Evolutionary conservation across 2,329 filamentous ascomycete species (phyloP).

Genomic region (Knufia fluminis): DNA sequence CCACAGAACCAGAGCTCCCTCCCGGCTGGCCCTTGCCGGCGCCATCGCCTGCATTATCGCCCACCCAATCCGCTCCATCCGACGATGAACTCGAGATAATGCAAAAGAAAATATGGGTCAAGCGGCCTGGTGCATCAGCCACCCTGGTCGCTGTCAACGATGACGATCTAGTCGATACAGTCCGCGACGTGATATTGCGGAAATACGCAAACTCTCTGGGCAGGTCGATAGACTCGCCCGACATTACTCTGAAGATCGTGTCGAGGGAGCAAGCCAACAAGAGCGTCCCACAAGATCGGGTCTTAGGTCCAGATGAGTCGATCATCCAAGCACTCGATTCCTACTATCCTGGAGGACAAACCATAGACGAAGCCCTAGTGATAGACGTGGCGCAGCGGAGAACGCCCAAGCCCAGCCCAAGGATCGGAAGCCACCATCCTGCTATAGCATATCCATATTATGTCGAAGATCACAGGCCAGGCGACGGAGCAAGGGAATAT

Average conservation of each 20-base stretch:
- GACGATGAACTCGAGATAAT: constrained; percentile 25
- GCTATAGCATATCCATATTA: constrained; percentile 42
- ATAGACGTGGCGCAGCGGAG: constrained; percentile 74
- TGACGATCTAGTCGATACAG: constrained; percentile 87
- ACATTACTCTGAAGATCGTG: constrained; percentile 69
- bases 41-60: constrained; percentile 15
- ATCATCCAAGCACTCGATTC: constrained; percentile 69
- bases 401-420: constrained; percentile 73
- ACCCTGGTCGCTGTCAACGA: constrained; percentile 78
- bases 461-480: constrained; percentile 53
- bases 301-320: constrained; percentile 75
- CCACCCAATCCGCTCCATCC: constrained; percentile 12
- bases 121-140: constrained; percentile 71
- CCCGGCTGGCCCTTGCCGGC: constrained; percentile 10
- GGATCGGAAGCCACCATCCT: constrained; percentile 37
- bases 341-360: constrained; percentile 79
- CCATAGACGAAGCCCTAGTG: constrained; percentile 76
- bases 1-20: not conserved
- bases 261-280: constrained; percentile 50
- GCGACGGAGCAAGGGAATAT: constrained; percentile 67
- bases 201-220: constrained; percentile 94
- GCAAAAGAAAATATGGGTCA: constrained; percentile 83
- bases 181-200: constrained; percentile 79
- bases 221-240: constrained; percentile 78
- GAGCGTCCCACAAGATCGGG: constrained; percentile 49